These are phyloP conservation scores for Psilocybe cyanescens DNA, from an alignment of 768 basidiomycete genomes.

Conservation along the genomic window DNA sequence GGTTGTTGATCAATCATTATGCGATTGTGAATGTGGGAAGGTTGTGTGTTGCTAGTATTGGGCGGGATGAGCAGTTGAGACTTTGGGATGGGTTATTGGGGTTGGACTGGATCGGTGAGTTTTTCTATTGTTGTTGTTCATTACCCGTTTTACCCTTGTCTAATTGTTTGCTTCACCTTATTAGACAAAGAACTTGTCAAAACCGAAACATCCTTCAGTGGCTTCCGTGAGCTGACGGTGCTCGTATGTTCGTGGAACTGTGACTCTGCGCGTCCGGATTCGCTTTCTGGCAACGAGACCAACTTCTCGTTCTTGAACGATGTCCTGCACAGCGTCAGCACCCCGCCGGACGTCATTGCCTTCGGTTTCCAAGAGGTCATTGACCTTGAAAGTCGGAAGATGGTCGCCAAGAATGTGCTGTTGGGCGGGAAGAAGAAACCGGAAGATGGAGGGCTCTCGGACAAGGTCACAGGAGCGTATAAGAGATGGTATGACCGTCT, in stretches of 20 bases:
- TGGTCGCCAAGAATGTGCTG: slow-evolving; percentile 91
- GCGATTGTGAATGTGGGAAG: slow-evolving; percentile 71
- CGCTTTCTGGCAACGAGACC: slow-evolving; percentile 63
- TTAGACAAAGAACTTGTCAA: slow-evolving; percentile 78
- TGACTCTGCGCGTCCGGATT: slow-evolving; percentile 84
- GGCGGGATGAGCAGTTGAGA: slow-evolving; percentile 70
- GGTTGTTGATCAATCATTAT: slow-evolving; percentile 70
- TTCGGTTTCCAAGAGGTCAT: slow-evolving; percentile 98
- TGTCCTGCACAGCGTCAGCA: slow-evolving; percentile 69
- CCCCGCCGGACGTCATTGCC: slow-evolving; percentile 82
- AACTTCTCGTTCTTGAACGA: slow-evolving; percentile 85
- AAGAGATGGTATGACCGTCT: slow-evolving; percentile 89
- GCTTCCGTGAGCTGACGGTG: slow-evolving; percentile 75
- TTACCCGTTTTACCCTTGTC: background rate
- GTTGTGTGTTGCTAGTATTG: slow-evolving; percentile 76
- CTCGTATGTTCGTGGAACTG: slow-evolving; percentile 93
- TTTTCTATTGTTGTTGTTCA: background rate
- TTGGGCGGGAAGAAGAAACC: slow-evolving; percentile 75
- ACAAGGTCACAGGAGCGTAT: slow-evolving; percentile 87
- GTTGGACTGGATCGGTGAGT: slow-evolving; percentile 85
- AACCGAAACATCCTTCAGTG: slow-evolving; percentile 77
- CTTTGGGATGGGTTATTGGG: slow-evolving; percentile 93
- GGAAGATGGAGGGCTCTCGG: slow-evolving; percentile 61
- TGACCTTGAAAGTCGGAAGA: slow-evolving; percentile 90
- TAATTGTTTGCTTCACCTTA: background rate